These are phyloP conservation scores for Alternaria atra DNA, from an alignment of 2,329 filamentous ascomycete species.

Conservation along the genomic window DNA sequence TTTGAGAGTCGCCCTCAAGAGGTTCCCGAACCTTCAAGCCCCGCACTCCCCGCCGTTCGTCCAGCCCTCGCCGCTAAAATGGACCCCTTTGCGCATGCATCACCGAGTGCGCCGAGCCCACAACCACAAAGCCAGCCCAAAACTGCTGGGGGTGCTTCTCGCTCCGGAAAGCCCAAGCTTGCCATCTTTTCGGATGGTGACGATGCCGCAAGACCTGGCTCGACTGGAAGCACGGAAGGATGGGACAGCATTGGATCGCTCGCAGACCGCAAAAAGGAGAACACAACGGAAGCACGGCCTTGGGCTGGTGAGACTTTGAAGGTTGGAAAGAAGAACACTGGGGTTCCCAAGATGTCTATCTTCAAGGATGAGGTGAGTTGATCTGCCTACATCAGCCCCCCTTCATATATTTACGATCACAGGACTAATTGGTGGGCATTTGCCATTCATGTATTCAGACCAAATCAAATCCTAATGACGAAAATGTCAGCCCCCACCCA, in stretches of 20 bases:
- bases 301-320: constrained; percentile 94
- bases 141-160: constrained; percentile 62
- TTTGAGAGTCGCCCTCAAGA: constrained; percentile 72
- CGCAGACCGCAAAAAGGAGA: constrained; percentile 92
- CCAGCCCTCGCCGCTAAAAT: constrained; percentile 85
- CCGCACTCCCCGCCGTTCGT: constrained; percentile 82
- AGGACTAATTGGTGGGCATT: constrained; percentile 86
- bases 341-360: constrained; percentile 82
- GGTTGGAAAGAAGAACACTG: constrained; percentile 81
- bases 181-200: constrained; percentile 87
- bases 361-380: constrained; percentile 95
- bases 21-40: constrained; percentile 76
- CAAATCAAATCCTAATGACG: constrained; percentile 49
- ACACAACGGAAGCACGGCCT: constrained; percentile 82
- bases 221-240: constrained; percentile 70
- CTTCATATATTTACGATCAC: constrained; percentile 49
- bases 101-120: constrained; percentile 66
- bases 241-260: constrained; percentile 94
- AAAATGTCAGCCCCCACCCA: constrained; percentile 63
- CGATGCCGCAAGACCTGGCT: constrained; percentile 61
- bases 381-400: constrained; percentile 45
- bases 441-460: constrained; percentile 62
- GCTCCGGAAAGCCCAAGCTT: constrained; percentile 80
- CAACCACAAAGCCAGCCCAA: constrained; percentile 65
- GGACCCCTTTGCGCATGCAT: constrained; percentile 73